Percentiles rank a stretch among this genome's conserved stretches.
These are phyloP conservation scores for Aspergillus biplanus DNA, from an alignment of 495 filamentous ascomycete genomes.

Conservation along the genomic window DNA sequence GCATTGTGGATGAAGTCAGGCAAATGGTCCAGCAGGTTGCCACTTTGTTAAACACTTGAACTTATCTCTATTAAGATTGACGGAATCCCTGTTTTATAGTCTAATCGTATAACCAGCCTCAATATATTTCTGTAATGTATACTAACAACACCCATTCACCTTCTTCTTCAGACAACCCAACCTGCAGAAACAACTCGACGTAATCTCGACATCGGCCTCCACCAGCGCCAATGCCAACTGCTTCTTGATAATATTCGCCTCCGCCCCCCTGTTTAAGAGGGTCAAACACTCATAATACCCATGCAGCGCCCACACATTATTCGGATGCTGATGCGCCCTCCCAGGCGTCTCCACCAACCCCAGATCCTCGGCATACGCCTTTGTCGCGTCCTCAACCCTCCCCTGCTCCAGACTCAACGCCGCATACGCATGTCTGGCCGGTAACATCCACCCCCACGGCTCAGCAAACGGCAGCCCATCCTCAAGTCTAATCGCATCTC, in stretches of 20 bases:
- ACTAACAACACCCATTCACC: no score
- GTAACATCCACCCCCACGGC: conserved; percentile 72
- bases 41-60: no score
- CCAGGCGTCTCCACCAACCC: conserved; percentile 56
- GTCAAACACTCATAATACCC: conserved; percentile 64
- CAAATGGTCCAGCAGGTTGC: conserved; percentile 14
- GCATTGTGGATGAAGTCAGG: conserved; percentile 10
- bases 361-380: conserved; percentile 60
- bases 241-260: conserved; percentile 53
- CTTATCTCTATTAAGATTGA: no score
- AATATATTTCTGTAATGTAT: no score
- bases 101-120: no score
- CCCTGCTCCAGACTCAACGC: conserved; percentile 64
- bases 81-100: no score
- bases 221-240: conserved; percentile 53
- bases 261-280: conserved; percentile 47
- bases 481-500: conserved; percentile 48
- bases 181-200: conserved; percentile 63
- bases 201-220: conserved; percentile 58
- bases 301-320: conserved; percentile 68
- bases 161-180: conserved; percentile 6
- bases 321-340: conserved; percentile 60
- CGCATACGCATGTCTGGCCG: conserved; percentile 64
- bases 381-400: conserved; percentile 52
- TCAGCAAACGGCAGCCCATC: conserved; percentile 62